Evolutionary conservation across 192 early-diverging fungal genomes (phyloP), one percentile per base, ranked within the genome.

Genomic region (Diversispora epigaea): DNA sequence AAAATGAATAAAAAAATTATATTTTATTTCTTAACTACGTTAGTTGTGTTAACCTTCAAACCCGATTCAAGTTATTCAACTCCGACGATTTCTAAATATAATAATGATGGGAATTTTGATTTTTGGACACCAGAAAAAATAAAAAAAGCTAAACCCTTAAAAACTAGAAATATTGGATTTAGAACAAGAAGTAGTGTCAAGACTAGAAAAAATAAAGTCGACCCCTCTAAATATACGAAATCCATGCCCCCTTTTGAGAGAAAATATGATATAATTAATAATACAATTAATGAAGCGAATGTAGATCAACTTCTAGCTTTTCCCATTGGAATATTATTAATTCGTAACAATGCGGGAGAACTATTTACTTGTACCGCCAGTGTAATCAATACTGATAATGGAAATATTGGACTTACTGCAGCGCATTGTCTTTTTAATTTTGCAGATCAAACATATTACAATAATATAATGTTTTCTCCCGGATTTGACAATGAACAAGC

Each of bases 21-120:
- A 60, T 60, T 60, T 60, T 60, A 32, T 60, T 32, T 60, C 57
- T 60, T 60, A 32, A 60, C 22, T 60, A 22, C 57, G 32, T 60
- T 60, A 25, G 57, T 60, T 60, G 22, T 60, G 7, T 22, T 60
- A 32, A 60, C 21, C 57, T 60, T 60, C 22, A 60, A 60, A 60
- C 21, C 21, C 22, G 57, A 60, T 60, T 60, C 21, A 60, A 60
- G 57, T 60, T 60, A 60, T 60, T 60, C 57, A 60, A 22, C 25
- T 60, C 57, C 57, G 32, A 60, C 57, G 22, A 60, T 60, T 60
- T 25, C 11, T 60, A 60, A 60, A 60, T 32, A 60, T 60, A 8
- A 60, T 60, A 22, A 32, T 21, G 32, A 60, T 52, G 50, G 3
- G 50, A 9, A 11, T 12, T 10, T 52, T 11, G 50, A 52, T 60